Evolutionary conservation across 805 yeast species (phyloP).

Genomic region (Komagataella mondaviorum): DNA sequence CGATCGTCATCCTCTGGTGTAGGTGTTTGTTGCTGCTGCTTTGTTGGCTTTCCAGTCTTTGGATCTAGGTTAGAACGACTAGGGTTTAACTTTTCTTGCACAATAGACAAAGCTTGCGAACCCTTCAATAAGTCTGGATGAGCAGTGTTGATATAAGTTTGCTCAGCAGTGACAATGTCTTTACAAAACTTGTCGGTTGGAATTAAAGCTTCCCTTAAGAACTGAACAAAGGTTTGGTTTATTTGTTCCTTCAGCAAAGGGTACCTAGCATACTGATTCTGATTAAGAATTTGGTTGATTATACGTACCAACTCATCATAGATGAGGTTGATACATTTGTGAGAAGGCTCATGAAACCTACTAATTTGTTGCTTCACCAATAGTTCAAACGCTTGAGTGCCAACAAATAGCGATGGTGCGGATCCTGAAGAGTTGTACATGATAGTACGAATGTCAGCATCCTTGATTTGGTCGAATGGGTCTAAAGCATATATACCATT

Average conservation of each 20-base stretch:
- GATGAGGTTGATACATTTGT: constrained; percentile 78
- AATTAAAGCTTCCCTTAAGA: constrained; percentile 59
- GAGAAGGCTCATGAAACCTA: constrained; percentile 87
- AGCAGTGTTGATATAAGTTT: constrained; percentile 92
- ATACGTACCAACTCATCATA: constrained; percentile 93
- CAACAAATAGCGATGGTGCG: constrained; percentile 91
- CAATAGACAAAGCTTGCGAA: constrained; percentile 87
- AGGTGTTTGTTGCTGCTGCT: constrained; percentile 21
- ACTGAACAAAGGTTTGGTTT: constrained; percentile 66
- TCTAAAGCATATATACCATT: constrained; percentile 86
- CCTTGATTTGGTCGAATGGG: constrained; percentile 94
- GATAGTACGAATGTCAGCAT: constrained; percentile 90
- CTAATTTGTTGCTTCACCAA: constrained; percentile 86
- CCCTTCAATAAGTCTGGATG: constrained; percentile 96
- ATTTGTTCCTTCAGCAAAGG: constrained; percentile 85
- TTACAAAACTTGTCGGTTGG: constrained; percentile 82
- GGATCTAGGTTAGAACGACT: constrained; percentile 73
- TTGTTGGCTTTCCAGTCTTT: constrained; percentile 75
- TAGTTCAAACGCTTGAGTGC: constrained; percentile 94
- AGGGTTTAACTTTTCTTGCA: constrained; percentile 75
- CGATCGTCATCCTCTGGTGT: constrained; percentile 31
- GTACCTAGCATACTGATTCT: constrained; percentile 76
- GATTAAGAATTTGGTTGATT: constrained; percentile 68
- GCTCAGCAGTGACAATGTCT: constrained; percentile 78
- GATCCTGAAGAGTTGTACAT: constrained; percentile 96